Conservation (phyloP, 345 rosid species). For the Capsella bursapastoris region DNA sequence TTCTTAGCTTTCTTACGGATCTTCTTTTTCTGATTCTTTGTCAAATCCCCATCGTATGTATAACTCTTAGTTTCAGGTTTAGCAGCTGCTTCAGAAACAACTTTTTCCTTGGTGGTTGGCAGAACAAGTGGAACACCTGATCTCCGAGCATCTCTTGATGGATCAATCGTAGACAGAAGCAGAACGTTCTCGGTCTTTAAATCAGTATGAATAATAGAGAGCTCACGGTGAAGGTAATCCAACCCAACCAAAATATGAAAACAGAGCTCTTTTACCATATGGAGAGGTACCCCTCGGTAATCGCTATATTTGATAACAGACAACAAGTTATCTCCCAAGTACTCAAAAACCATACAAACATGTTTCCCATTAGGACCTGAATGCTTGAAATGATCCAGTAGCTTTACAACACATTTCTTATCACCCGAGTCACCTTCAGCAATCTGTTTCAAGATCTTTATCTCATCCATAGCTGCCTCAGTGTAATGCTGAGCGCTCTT, state of each 20-base stretch:
- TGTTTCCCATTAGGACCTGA: conserved; percentile 91
- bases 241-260: conserved; percentile 73
- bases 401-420: conserved; percentile 81
- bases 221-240: conserved; percentile 84
- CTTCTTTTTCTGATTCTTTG: conserved; percentile 94
- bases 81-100: conserved; percentile 37
- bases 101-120: conserved; percentile 52
- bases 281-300: conserved; percentile 72
- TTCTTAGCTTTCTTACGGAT: conserved; percentile 84
- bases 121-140: conserved; percentile 67
- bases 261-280: conserved; percentile 74
- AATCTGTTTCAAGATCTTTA: conserved; percentile 80
- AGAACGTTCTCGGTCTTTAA: conserved; percentile 91
- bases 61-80: conserved; percentile 52
- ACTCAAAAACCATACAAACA: conserved; percentile 95
- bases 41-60: conserved; percentile 56
- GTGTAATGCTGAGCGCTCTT: conserved; percentile 95
- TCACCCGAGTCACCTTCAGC: conserved; percentile 78
- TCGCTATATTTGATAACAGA: conserved; percentile 83
- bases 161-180: conserved; percentile 76
- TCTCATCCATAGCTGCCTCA: conserved; percentile 98
- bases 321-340: conserved; percentile 89
- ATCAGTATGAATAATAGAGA: conserved; percentile 92
- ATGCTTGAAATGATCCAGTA: conserved; percentile 91
- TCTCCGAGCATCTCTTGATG: conserved; percentile 66